Percentiles rank a stretch among this genome's conserved stretches.
Conservation (phyloP, 78 protist species). For the Speleostelium caveatum region DNA sequence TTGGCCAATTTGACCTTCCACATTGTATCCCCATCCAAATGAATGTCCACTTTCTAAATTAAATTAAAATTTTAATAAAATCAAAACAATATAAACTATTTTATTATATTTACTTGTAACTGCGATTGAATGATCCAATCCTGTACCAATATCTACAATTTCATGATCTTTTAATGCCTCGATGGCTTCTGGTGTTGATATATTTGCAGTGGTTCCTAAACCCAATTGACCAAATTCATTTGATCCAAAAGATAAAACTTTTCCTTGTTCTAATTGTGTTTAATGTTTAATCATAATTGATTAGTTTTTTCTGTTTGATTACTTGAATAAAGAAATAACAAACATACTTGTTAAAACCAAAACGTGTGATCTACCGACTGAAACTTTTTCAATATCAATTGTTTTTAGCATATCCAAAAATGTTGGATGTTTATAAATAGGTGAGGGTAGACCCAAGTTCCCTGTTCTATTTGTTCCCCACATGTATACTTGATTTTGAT, state of each 20-base stretch:
- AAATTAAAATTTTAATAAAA: too few species aligned
- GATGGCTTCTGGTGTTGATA: slow-evolving; percentile 14
- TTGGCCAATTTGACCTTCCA: slow-evolving; percentile 70
- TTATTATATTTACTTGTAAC: slow-evolving; percentile 36
- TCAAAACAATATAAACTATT: too few species aligned
- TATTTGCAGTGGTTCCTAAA: not conserved
- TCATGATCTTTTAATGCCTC: not conserved
- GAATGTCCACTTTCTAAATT: slow-evolving; percentile 47
- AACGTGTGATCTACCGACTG: slow-evolving; percentile 45
- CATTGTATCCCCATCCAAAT: slow-evolving; percentile 76
- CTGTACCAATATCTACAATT: slow-evolving; percentile 31
- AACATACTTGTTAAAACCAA: slow-evolving; percentile 34
- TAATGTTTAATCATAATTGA: not conserved
- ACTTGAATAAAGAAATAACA: not conserved
- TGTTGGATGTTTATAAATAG: slow-evolving; percentile 33
- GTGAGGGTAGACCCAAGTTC: slow-evolving; percentile 41
- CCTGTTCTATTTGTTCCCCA: slow-evolving; percentile 64
- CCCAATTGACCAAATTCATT: slow-evolving; percentile 76
- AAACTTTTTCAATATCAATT: slow-evolving; percentile 10
- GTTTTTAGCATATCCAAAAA: slow-evolving; percentile 19
- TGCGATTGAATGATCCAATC: slow-evolving; percentile 64
- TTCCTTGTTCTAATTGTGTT: slow-evolving; percentile 29
- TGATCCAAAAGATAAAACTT: slow-evolving; percentile 38
- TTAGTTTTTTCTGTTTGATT: not conserved
- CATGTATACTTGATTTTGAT: slow-evolving; percentile 39